These are phyloP conservation scores for Spathaspora gorwiae DNA, from an alignment of 805 yeast species.

Conservation along the genomic window DNA sequence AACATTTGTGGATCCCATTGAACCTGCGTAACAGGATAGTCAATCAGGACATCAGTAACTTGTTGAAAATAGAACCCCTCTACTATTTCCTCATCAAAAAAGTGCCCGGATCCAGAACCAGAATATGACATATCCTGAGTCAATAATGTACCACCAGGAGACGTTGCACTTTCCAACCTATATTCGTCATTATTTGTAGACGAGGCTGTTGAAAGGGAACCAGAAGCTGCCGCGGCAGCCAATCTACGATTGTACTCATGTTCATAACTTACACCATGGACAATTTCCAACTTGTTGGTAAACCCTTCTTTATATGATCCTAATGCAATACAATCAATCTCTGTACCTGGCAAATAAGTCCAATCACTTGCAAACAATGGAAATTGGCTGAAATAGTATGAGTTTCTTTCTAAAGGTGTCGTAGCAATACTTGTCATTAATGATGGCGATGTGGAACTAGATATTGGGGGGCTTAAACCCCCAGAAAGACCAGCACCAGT, in stretches of 20 bases:
- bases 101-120: neutral
- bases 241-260: slow-evolving; percentile 11
- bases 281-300: slow-evolving; percentile 57
- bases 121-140: neutral
- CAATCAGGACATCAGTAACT: slow-evolving; percentile 49
- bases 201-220: neutral
- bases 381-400: slow-evolving; percentile 22
- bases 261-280: slow-evolving; percentile 27
- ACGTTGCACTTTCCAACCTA: slow-evolving; percentile 3
- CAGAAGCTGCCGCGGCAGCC: neutral
- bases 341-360: slow-evolving; percentile 19
- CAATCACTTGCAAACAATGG: slow-evolving; percentile 37
- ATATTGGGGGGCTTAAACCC: neutral
- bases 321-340: slow-evolving; percentile 53
- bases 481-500: neutral
- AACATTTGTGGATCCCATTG: slow-evolving; percentile 66
- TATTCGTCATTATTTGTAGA: slow-evolving; percentile 12
- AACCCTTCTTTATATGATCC: slow-evolving; percentile 79
- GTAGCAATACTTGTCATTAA: neutral
- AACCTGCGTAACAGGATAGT: slow-evolving; percentile 66
- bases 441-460: neutral
- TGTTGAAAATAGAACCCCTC: slow-evolving; percentile 41
- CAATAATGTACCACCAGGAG: neutral
- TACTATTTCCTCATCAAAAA: slow-evolving; percentile 7
- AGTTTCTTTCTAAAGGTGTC: slow-evolving; percentile 13